Conservation (phyloP, 805 yeast genomes). For the Kodamaea hsintzibuensis region DNA sequence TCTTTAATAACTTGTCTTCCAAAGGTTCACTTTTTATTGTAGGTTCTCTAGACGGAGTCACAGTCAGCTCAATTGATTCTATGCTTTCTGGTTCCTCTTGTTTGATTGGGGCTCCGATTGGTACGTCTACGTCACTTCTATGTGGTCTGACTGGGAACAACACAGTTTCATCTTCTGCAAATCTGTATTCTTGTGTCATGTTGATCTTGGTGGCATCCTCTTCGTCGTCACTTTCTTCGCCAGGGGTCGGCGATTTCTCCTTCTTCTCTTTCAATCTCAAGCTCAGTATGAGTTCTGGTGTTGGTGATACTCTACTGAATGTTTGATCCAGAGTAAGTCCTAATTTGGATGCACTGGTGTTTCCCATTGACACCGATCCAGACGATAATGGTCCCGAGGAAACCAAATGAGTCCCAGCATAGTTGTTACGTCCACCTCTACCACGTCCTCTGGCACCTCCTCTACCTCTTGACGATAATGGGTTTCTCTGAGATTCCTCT, state of each 20-base stretch:
- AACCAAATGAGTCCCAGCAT: constrained; percentile 61
- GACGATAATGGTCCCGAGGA: constrained; percentile 74
- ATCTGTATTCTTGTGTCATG: constrained; percentile 61
- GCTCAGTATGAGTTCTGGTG: constrained; percentile 43
- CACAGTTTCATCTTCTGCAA: constrained; percentile 52
- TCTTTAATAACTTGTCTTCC: constrained; percentile 28
- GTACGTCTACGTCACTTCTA: constrained; percentile 46
- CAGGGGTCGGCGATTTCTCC: constrained; percentile 16
- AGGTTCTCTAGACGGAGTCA: constrained; percentile 14
- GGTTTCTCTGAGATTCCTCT: constrained; percentile 25
- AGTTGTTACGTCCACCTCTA: constrained; percentile 34
- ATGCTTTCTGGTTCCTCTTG: neutral
- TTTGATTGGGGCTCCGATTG: constrained; percentile 10
- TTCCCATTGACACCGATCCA: constrained; percentile 54
- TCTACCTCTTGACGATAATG: constrained; percentile 28
- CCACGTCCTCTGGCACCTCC: constrained; percentile 24
- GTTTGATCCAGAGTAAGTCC: constrained; percentile 31
- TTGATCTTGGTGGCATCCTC: constrained; percentile 51
- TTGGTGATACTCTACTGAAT: constrained; percentile 34
- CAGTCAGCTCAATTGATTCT: constrained; percentile 12
- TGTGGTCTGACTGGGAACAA: constrained; percentile 73
- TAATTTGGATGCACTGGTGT: constrained; percentile 24
- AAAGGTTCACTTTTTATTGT: constrained; percentile 32
- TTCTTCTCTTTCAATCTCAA: constrained; percentile 32
- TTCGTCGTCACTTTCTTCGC: constrained; percentile 36